Conservation (phyloP, 225 moss, liverwort and hornwort genomes). For the Climacium dendroides region DNA sequence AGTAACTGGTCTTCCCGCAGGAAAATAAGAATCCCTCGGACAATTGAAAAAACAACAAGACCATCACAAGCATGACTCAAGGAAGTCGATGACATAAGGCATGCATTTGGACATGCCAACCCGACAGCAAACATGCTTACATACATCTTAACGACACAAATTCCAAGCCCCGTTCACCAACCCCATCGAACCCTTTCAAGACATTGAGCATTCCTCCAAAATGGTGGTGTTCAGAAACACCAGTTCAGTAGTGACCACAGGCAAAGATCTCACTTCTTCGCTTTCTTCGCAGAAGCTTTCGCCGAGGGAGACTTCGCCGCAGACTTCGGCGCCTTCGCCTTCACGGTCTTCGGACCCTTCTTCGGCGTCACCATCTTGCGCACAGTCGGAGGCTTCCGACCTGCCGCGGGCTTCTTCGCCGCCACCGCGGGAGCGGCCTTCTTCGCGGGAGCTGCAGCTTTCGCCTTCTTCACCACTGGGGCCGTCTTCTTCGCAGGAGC, state of each 20-base stretch:
- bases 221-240: conserved; percentile 10
- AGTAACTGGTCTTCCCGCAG: no score
- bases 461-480: conserved; percentile 1
- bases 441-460: conserved; percentile 10
- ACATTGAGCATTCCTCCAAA: not conserved
- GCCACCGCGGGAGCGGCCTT: not conserved
- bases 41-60: no score
- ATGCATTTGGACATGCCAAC: no score
- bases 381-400: conserved; percentile 35
- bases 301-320: conserved; percentile 34
- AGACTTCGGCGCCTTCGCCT: conserved; percentile 12
- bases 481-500: conserved; percentile 18
- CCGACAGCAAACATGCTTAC: not conserved
- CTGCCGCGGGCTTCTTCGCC: conserved; percentile 18
- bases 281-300: conserved; percentile 43
- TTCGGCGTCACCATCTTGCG: conserved; percentile 56
- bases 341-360: conserved; percentile 40
- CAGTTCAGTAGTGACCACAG: not conserved
- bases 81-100: not conserved
- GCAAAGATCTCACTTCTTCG: conserved; percentile 49
- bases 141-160: not conserved
- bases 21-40: no score
- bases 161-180: no score
- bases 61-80: not conserved
- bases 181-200: no score